A percentile compares a stretch with the other conserved stretches of the same genome.
phyloP scores from a whole-genome alignment of 352 stramenopile genomes.

The Phytophthora sojae region DNA sequence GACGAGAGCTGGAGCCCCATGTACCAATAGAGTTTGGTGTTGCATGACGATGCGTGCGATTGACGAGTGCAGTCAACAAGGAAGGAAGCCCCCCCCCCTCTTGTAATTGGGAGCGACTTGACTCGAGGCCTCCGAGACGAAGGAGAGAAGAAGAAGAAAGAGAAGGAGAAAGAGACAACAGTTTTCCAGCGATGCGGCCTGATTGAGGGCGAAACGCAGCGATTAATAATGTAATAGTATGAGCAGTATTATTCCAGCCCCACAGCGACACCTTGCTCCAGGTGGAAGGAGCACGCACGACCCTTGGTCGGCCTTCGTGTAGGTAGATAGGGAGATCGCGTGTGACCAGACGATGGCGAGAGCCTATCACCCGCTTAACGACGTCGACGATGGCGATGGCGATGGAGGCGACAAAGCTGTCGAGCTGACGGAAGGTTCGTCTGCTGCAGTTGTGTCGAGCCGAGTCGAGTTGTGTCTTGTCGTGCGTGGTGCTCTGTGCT shows the following conservation, averaged over 20 bases:
- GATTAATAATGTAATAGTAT: slow-evolving; percentile 62
- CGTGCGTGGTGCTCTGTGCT: not conserved
- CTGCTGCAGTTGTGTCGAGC: not conserved
- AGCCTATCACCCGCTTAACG: slow-evolving; percentile 44
- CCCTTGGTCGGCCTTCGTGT: not conserved
- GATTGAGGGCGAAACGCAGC: slow-evolving; percentile 22
- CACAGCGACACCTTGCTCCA: not conserved
- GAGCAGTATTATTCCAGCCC: slow-evolving; percentile 37
- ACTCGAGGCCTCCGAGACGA: slow-evolving; percentile 37
- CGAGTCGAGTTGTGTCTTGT: not conserved
- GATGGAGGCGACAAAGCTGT: slow-evolving; percentile 5
- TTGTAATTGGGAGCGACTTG: too few relatives aligned
- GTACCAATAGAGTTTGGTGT: slow-evolving; percentile 51
- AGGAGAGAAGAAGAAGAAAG: slow-evolving; percentile 29
- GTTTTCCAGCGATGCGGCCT: slow-evolving; percentile 37
- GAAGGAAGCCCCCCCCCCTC: not conserved
- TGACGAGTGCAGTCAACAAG: slow-evolving; percentile 51
- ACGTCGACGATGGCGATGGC: slow-evolving; percentile 12
- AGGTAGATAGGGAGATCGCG: slow-evolving; percentile 7
- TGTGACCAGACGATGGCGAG: slow-evolving; percentile 27
- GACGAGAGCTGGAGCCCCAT: slow-evolving; percentile 42
- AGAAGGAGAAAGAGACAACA: slow-evolving; percentile 5
- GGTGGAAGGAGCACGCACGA: not conserved
- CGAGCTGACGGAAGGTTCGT: slow-evolving; percentile 54
- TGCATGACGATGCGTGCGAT: slow-evolving; percentile 45